Evolutionary conservation across 1,284 basidiomycete genomes (phyloP).

Genomic region (Fomitopsis schrenkii): DNA sequence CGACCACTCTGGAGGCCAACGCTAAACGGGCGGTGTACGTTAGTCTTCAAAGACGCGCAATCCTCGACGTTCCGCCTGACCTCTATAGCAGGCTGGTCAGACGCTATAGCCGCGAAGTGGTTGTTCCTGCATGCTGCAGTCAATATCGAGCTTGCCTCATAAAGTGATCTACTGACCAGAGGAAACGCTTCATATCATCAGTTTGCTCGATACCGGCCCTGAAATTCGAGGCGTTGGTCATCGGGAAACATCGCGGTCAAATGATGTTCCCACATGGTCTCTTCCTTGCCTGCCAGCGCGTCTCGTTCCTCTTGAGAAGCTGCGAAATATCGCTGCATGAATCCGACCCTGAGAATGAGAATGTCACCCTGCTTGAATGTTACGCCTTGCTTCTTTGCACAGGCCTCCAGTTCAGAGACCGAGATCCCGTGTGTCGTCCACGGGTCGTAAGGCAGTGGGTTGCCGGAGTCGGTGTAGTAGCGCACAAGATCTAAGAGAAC

Average conservation of each 20-base stretch:
- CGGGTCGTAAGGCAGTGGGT: constrained; percentile 56
- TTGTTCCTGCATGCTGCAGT: constrained; percentile 52
- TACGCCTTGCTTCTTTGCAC: constrained; percentile 48
- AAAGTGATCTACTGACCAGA: constrained; percentile 42
- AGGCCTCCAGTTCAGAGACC: constrained; percentile 53
- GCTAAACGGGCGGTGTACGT: constrained; percentile 27
- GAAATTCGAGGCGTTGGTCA: background rate
- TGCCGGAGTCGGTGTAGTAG: constrained; percentile 42
- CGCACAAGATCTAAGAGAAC: constrained; percentile 64
- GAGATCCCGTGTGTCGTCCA: constrained; percentile 57
- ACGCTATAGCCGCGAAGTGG: constrained; percentile 72
- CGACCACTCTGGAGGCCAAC: constrained; percentile 50
- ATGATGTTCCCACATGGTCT: constrained; percentile 40
- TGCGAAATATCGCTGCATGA: constrained; percentile 55
- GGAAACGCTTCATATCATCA: constrained; percentile 68
- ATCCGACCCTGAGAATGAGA: constrained; percentile 59
- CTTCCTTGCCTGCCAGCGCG: constrained; percentile 36
- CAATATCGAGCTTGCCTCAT: background rate
- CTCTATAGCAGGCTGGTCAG: constrained; percentile 72
- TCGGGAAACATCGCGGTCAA: no score
- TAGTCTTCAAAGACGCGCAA: background rate
- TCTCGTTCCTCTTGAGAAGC: constrained; percentile 45
- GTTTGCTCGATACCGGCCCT: constrained; percentile 68
- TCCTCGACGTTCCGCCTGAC: constrained; percentile 25
- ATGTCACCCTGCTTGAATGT: constrained; percentile 57